These are phyloP conservation scores for Aspergillus tamarii DNA, from an alignment of 2,329 filamentous ascomycete species.

Conservation along the genomic window DNA sequence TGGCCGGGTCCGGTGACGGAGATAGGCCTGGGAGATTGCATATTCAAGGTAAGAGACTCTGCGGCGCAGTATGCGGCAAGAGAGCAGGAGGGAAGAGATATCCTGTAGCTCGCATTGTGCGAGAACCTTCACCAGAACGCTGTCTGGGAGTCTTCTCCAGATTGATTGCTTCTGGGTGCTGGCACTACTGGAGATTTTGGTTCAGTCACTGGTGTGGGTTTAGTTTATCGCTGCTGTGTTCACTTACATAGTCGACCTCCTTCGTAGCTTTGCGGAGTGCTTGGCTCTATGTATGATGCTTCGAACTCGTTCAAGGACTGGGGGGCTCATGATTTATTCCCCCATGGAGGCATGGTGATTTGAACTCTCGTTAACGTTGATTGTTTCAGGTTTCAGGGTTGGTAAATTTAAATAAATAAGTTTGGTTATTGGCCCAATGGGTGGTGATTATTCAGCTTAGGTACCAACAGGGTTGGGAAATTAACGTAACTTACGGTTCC, in stretches of 20 bases:
- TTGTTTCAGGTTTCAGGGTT: background rate
- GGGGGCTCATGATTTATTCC: conserved; percentile 9
- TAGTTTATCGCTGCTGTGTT: background rate
- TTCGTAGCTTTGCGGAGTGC: background rate
- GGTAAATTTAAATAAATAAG: background rate
- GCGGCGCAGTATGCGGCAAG: conserved; percentile 24
- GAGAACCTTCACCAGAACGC: conserved; percentile 23
- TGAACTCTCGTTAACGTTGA: background rate
- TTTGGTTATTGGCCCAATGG: background rate
- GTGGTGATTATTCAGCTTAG: conserved; percentile 8
- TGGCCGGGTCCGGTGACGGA: conserved; percentile 20
- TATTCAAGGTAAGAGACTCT: conserved; percentile 24
- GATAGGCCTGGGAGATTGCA: conserved; percentile 27
- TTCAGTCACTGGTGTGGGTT: background rate
- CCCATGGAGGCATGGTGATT: background rate
- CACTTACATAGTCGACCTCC: conserved; percentile 10
- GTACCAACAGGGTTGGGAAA: background rate
- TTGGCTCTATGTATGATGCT: conserved; percentile 4
- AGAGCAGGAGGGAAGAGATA: conserved; percentile 24
- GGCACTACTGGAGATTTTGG: background rate
- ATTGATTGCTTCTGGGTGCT: conserved; percentile 14
- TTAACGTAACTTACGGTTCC: no score
- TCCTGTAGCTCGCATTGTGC: conserved; percentile 25
- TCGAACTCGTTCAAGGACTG: conserved; percentile 6
- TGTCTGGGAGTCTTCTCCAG: conserved; percentile 27